phyloP scores from a whole-genome alignment of 257 asterid species.

The Solanum paucissectum region DNA sequence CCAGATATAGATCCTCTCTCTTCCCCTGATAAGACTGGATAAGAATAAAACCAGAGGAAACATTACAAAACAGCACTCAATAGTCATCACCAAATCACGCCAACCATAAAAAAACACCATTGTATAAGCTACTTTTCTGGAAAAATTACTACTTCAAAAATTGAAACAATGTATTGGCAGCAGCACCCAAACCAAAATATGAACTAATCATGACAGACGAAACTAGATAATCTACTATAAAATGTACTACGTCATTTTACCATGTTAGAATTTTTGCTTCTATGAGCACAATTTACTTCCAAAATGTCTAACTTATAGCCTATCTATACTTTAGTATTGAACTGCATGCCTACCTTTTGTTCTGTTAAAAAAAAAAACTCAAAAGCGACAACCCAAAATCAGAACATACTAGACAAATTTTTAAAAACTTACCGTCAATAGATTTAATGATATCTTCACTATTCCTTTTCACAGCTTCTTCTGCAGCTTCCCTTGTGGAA shows the following conservation, averaged over 20 bases:
- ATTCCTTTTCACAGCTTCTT: slow-evolving; percentile 44
- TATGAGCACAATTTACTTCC: not conserved
- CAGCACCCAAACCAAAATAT: not conserved
- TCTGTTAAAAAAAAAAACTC: not conserved
- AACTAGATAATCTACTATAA: not conserved
- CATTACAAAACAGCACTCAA: not conserved
- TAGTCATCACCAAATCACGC: not conserved
- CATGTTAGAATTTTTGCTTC: not conserved
- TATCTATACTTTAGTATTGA: not conserved
- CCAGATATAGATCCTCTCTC: slow-evolving; percentile 42
- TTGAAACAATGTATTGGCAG: not conserved
- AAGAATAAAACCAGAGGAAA: not conserved
- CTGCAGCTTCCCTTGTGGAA: slow-evolving; percentile 44
- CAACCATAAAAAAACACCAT: not conserved
- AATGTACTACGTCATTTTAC: not conserved
- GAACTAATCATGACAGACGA: not conserved
- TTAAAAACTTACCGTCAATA: slow-evolving; percentile 35
- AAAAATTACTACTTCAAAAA: not conserved
- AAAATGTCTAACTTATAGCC: not conserved
- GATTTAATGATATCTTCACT: slow-evolving; percentile 32
- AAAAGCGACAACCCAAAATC: not conserved
- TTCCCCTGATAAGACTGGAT: slow-evolving; percentile 48
- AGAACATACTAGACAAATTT: not conserved
- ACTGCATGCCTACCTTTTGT: not conserved
- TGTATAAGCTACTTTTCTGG: not conserved